These are phyloP conservation scores for Clarkia xantiana DNA, from an alignment of 345 rosid species.

Conservation along the genomic window DNA sequence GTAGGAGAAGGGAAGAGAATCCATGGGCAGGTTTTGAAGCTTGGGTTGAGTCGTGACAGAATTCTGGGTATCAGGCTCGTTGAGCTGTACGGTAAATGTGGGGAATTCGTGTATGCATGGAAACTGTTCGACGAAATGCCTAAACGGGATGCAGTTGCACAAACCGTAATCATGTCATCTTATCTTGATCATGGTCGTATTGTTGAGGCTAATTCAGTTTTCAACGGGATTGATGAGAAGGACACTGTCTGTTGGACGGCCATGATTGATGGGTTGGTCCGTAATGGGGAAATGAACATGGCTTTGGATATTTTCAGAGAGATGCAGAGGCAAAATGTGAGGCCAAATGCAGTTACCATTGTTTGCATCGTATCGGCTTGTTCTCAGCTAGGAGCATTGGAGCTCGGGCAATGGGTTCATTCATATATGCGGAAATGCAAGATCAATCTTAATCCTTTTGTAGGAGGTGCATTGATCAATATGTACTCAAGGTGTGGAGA, in stretches of 20 bases:
- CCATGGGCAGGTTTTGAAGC: constrained; percentile 45
- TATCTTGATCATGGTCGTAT: constrained; percentile 30
- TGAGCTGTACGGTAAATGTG: constrained; percentile 32
- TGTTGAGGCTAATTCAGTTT: constrained; percentile 24
- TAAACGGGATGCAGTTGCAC: constrained; percentile 33
- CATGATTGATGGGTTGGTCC: constrained; percentile 50
- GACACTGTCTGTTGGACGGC: constrained; percentile 66
- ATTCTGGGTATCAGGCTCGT: constrained; percentile 28
- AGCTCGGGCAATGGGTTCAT: constrained; percentile 52
- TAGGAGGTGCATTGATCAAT: constrained; percentile 50
- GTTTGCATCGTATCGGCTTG: constrained; percentile 53
- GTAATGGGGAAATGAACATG: constrained; percentile 40
- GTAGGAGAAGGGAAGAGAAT: constrained; percentile 31
- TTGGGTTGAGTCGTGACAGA: constrained; percentile 33
- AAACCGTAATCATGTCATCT: constrained; percentile 25
- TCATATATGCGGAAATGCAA: constrained; percentile 26
- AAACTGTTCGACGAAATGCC: constrained; percentile 46
- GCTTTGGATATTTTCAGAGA: constrained; percentile 43
- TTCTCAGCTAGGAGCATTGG: constrained; percentile 44
- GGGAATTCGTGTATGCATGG: constrained; percentile 23
- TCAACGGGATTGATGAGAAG: constrained; percentile 23
- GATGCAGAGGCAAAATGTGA: constrained; percentile 37
- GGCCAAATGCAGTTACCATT: constrained; percentile 40
- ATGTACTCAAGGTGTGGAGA: constrained; percentile 52
- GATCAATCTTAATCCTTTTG: constrained; percentile 31